Percentiles rank a stretch among this genome's conserved stretches.
Evolutionary conservation across 805 yeast genomes (phyloP).

Genomic region (Nakazawaea laoshanensis): DNA sequence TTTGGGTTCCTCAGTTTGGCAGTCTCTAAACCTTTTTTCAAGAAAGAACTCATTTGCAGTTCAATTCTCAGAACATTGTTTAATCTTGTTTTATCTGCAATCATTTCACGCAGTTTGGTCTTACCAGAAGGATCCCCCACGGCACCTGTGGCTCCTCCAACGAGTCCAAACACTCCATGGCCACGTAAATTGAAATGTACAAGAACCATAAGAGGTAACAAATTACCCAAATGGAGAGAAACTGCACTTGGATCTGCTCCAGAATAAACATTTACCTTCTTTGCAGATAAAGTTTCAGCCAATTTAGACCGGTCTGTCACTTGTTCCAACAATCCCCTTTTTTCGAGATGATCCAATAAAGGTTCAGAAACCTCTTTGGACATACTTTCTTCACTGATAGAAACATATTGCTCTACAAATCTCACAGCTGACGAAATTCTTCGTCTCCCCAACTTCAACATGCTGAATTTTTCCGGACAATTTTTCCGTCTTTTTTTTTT

Average conservation of each 20-base stretch:
- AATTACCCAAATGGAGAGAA: constrained; percentile 85
- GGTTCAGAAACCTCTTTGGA: constrained; percentile 26
- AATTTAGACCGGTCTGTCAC: constrained; percentile 22
- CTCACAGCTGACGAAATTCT: constrained; percentile 12
- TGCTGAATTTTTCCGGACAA: neutral
- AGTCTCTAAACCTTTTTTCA: constrained; percentile 52
- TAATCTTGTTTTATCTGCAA: constrained; percentile 43
- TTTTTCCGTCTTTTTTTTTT: neutral
- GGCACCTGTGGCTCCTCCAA: constrained; percentile 92
- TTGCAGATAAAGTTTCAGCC: constrained; percentile 11
- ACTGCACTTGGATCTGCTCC: constrained; percentile 96
- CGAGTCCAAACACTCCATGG: constrained; percentile 72
- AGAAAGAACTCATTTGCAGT: constrained; percentile 52
- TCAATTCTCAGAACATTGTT: constrained; percentile 54
- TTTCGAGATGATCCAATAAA: constrained; percentile 28
- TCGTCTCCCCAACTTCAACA: neutral
- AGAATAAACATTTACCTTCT: constrained; percentile 60
- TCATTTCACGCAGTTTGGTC: constrained; percentile 56
- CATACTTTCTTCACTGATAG: constrained; percentile 16
- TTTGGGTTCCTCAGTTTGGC: constrained; percentile 40
- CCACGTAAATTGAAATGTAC: constrained; percentile 82
- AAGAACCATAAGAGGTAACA: constrained; percentile 78
- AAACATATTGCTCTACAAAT: constrained; percentile 15
- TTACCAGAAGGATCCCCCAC: constrained; percentile 98
- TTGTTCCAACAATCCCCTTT: constrained; percentile 38